Conservation (phyloP, 1,139 yeast genomes). For the Suhomyces panamericanus region DNA sequence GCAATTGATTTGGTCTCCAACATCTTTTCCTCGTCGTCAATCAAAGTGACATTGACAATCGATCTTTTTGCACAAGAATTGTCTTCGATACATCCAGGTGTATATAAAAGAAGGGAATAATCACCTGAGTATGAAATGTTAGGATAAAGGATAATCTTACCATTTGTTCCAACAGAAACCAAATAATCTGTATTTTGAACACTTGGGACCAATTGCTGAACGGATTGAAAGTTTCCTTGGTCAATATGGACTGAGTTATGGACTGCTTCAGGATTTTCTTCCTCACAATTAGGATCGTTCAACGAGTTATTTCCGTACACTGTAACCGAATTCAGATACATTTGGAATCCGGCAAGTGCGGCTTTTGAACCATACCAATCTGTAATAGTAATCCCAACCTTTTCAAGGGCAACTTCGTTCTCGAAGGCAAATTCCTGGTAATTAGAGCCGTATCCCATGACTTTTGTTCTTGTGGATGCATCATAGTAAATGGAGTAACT, state of each 20-base stretch:
- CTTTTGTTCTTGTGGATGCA: conserved; percentile 43
- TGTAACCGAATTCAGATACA: conserved; percentile 61
- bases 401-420: conserved; percentile 62
- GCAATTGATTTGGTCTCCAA: conserved; percentile 51
- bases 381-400: conserved; percentile 64
- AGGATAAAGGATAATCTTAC: conserved; percentile 64
- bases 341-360: conserved; percentile 69
- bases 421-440: conserved; percentile 84
- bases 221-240: conserved; percentile 37
- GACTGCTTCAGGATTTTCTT: conserved; percentile 20
- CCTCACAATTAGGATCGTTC: conserved; percentile 64
- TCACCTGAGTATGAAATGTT: conserved; percentile 73
- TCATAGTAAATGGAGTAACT: conserved; percentile 40
- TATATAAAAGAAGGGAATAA: conserved; percentile 68
- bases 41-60: conserved; percentile 72
- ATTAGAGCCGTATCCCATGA: conserved; percentile 46
- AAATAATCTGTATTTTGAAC: conserved; percentile 30
- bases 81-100: conserved; percentile 84
- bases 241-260: conserved; percentile 33
- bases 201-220: conserved; percentile 21
- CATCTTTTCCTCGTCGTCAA: conserved; percentile 46
- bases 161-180: conserved; percentile 32
- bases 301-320: conserved; percentile 73
- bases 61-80: conserved; percentile 71
- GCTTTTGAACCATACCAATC: conserved; percentile 72